A percentile compares a stretch with the other conserved stretches of the same genome.
These are phyloP conservation scores for Penicillium atrosanguineum DNA, from an alignment of 495 filamentous ascomycete species.

Conservation along the genomic window DNA sequence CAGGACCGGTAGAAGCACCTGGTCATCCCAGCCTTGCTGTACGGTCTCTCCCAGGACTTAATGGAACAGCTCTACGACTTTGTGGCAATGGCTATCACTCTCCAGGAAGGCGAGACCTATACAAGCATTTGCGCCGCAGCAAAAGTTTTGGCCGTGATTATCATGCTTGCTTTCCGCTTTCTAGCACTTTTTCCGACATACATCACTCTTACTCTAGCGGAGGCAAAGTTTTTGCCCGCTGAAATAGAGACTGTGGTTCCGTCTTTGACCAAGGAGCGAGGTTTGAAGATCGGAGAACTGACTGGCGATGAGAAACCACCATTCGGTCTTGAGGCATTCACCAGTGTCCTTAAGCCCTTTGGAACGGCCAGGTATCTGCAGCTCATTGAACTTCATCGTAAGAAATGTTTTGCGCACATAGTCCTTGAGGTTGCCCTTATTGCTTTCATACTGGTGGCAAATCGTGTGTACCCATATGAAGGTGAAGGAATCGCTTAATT, in stretches of 20 bases:
- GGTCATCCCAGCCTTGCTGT: background rate
- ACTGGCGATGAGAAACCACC: background rate
- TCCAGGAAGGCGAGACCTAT: background rate
- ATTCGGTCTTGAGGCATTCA: background rate
- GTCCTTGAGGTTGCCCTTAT: background rate
- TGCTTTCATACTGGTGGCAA: too few relatives aligned
- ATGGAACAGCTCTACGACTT: background rate
- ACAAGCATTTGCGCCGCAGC: background rate
- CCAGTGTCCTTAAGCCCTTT: background rate
- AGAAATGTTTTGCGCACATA: conserved; percentile 3
- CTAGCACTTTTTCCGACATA: background rate
- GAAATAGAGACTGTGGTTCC: conserved; percentile 1
- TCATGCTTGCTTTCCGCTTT: conserved; percentile 3
- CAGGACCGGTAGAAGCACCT: background rate
- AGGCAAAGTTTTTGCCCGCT: background rate
- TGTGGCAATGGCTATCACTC: background rate
- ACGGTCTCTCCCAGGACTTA: background rate
- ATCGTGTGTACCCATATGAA: too few relatives aligned
- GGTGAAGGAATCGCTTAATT: too few relatives aligned
- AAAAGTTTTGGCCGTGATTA: background rate
- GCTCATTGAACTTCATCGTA: conserved; percentile 3
- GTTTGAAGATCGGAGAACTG: conserved; percentile 1
- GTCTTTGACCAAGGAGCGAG: conserved; percentile 1
- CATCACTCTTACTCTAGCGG: background rate
- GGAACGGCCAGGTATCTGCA: background rate